phyloP scores from a whole-genome alignment of 768 basidiomycete genomes.

The Tubosaeta sp. region DNA sequence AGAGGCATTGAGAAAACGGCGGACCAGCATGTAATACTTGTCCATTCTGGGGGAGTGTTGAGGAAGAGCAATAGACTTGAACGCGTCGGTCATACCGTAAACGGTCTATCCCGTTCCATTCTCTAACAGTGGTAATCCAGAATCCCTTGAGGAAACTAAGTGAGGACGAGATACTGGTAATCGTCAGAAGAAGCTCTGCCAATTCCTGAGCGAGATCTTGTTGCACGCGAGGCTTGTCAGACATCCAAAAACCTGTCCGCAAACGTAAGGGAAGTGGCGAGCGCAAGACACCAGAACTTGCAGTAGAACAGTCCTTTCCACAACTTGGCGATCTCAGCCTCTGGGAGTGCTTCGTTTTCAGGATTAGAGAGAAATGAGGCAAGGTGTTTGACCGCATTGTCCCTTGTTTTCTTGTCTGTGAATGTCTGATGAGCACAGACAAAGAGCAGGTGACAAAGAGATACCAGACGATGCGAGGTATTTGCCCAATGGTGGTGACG shows the following conservation, averaged over 20 bases:
- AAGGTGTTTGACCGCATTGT: slow-evolving; percentile 83
- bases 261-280: background rate
- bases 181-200: slow-evolving; percentile 73
- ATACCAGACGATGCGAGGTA: slow-evolving; percentile 88
- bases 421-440: background rate
- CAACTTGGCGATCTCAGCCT: slow-evolving; percentile 80
- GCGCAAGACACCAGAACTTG: slow-evolving; percentile 32
- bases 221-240: slow-evolving; percentile 95
- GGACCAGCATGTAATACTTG: slow-evolving; percentile 95
- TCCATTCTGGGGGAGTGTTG: slow-evolving; percentile 61
- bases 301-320: slow-evolving; percentile 99
- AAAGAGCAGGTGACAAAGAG: slow-evolving; percentile 13
- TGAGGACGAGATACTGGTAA: slow-evolving; percentile 53
- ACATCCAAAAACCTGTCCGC: slow-evolving; percentile 94
- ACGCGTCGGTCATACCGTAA: slow-evolving; percentile 52
- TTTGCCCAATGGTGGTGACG: slow-evolving; percentile 71
- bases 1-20: slow-evolving; percentile 81
- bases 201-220: slow-evolving; percentile 85
- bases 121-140: slow-evolving; percentile 85
- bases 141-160: slow-evolving; percentile 82
- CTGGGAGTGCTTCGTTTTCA: slow-evolving; percentile 52
- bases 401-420: slow-evolving; percentile 85
- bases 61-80: background rate
- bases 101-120: slow-evolving; percentile 92
- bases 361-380: slow-evolving; percentile 73